Conservation (phyloP, 2,329 filamentous ascomycete species). For the Monilinia fructigena region DNA sequence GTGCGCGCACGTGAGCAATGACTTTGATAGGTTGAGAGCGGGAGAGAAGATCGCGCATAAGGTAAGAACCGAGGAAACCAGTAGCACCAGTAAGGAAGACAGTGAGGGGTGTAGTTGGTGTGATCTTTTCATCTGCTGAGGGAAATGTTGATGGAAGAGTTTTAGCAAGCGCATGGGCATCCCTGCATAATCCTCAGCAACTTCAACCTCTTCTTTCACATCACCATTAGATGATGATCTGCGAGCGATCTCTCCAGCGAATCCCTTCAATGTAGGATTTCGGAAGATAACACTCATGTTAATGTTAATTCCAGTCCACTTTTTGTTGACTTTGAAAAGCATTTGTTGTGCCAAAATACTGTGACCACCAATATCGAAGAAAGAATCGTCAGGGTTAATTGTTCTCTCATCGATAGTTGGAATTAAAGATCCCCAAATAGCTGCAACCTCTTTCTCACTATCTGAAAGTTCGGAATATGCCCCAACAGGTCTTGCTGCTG, state of each 20-base stretch:
- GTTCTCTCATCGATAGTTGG: constrained; percentile 65
- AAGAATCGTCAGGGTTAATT: constrained; percentile 60
- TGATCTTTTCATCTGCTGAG: constrained; percentile 38
- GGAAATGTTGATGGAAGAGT: constrained; percentile 44
- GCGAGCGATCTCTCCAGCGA: constrained; percentile 54
- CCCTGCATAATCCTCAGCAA: constrained; percentile 49
- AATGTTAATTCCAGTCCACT: constrained; percentile 62
- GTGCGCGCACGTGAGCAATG: constrained; percentile 73
- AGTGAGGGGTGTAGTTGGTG: constrained; percentile 47
- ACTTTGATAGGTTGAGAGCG: constrained; percentile 59
- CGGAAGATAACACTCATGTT: constrained; percentile 70
- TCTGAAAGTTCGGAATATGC: constrained; percentile 47
- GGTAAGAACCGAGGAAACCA: constrained; percentile 81
- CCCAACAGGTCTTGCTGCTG: constrained; percentile 51
- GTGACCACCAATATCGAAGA: constrained; percentile 81
- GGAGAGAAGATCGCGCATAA: constrained; percentile 72
- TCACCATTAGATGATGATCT: constrained; percentile 35
- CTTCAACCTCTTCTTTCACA: constrained; percentile 43
- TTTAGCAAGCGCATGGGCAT: constrained; percentile 44
- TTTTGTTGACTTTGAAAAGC: constrained; percentile 65
- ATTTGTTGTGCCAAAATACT: constrained; percentile 79
- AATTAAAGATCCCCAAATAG: constrained; percentile 73
- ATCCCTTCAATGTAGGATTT: constrained; percentile 56
- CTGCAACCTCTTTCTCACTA: constrained; percentile 66
- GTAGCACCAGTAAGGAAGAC: constrained; percentile 87